A percentile compares a stretch with the other conserved stretches of the same genome.
Evolutionary conservation across 768 basidiomycete genomes (phyloP).

Genomic region (Favolaschia claudopus): DNA sequence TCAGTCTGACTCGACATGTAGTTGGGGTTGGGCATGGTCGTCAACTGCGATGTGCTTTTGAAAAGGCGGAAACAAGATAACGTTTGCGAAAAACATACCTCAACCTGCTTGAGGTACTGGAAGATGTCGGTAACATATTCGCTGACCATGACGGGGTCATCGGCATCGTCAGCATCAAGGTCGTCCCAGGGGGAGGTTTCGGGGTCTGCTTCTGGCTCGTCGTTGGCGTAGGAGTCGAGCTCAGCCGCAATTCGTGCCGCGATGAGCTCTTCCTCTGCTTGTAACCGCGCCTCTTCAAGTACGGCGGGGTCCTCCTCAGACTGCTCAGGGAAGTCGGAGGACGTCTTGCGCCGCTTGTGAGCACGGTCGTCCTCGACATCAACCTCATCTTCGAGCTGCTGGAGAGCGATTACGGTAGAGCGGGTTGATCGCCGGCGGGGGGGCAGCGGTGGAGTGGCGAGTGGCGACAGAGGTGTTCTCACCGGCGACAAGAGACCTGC

Average conservation of each 20-base stretch:
- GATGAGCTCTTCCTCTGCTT: constrained; percentile 55
- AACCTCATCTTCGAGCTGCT: constrained; percentile 63
- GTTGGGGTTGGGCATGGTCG: constrained; percentile 88
- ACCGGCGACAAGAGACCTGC: constrained; percentile 45
- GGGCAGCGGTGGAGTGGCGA: constrained; percentile 28
- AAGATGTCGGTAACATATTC: constrained; percentile 97
- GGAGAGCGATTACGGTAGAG: too few relatives aligned
- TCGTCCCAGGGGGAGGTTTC: constrained; percentile 83
- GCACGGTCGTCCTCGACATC: constrained; percentile 70
- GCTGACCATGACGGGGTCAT: constrained; percentile 96
- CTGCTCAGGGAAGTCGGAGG: constrained; percentile 71
- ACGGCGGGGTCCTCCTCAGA: constrained; percentile 35
- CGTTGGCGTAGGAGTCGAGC: constrained; percentile 56
- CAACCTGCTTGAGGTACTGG: constrained; percentile 86
- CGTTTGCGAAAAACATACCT: constrained; percentile 59
- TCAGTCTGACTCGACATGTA: constrained; percentile 97
- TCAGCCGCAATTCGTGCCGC: constrained; percentile 54
- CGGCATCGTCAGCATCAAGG: constrained; percentile 89
- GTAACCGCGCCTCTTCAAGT: constrained; percentile 44
- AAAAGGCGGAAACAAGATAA: constrained; percentile 4
- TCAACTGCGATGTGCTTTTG: constrained; percentile 50
- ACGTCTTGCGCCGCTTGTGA: constrained; percentile 75
- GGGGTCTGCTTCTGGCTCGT: constrained; percentile 69
- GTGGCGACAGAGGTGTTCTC: constrained; percentile 35
- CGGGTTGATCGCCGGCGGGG: too few relatives aligned